Conservation (phyloP, 768 basidiomycete species). For the Sistotremastrum suecicum region DNA sequence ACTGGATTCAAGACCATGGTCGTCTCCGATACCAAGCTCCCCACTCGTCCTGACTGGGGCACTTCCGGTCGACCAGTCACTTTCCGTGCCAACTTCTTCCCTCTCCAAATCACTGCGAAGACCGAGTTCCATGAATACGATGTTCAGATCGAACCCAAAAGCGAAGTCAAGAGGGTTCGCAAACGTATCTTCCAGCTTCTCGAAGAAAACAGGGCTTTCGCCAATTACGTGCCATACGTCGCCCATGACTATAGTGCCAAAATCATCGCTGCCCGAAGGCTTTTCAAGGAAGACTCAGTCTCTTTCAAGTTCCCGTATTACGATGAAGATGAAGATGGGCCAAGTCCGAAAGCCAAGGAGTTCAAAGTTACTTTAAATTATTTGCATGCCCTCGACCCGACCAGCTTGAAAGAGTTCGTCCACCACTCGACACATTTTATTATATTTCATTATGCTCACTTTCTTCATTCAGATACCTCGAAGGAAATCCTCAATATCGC, state of each 20-base stretch:
- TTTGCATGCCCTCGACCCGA: constrained; percentile 29
- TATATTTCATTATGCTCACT: not conserved
- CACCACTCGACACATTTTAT: not conserved
- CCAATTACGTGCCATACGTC: constrained; percentile 25
- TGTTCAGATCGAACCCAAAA: constrained; percentile 34
- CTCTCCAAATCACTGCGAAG: constrained; percentile 28
- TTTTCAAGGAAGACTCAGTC: constrained; percentile 29
- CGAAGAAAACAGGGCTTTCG: constrained; percentile 24
- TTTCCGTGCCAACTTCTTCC: constrained; percentile 51
- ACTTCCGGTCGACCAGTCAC: constrained; percentile 32
- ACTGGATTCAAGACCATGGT: constrained; percentile 20
- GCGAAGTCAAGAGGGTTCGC: constrained; percentile 27
- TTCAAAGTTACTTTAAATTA: constrained; percentile 32
- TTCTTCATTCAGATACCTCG: constrained; percentile 32
- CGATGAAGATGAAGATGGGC: constrained; percentile 30
- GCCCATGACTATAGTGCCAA: constrained; percentile 38
- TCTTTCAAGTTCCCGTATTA: constrained; percentile 20
- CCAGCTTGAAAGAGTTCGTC: constrained; percentile 24
- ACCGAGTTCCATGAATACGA: constrained; percentile 41
- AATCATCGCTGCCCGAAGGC: constrained; percentile 25
- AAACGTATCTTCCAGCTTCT: constrained; percentile 41
- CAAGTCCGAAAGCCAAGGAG: constrained; percentile 21
- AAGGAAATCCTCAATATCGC: constrained; percentile 38
- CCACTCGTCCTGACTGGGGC: constrained; percentile 45
- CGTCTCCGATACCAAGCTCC: constrained; percentile 22